phyloP scores from a whole-genome alignment of 805 yeast genomes.

The Kodamaea laetipori region DNA sequence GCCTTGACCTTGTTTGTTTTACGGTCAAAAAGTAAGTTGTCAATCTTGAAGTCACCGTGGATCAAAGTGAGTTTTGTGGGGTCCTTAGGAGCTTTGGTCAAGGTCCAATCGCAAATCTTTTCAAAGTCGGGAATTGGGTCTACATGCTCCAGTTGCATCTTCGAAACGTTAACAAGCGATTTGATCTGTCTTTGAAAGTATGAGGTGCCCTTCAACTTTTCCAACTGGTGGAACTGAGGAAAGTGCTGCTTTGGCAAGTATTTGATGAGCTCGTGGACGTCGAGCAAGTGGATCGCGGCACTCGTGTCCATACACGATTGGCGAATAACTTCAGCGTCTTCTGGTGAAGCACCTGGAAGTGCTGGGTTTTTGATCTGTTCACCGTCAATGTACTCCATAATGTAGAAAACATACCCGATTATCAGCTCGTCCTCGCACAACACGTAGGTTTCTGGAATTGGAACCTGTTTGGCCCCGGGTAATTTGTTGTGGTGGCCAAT shows the following conservation, averaged over 20 bases:
- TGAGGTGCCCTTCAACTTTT: slow-evolving; percentile 21
- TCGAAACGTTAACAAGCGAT: slow-evolving; percentile 47
- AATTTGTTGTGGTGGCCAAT: slow-evolving; percentile 22
- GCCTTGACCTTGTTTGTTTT: slow-evolving; percentile 52
- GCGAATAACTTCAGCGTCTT: slow-evolving; percentile 42
- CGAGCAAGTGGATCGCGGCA: slow-evolving; percentile 51
- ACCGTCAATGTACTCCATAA: slow-evolving; percentile 63
- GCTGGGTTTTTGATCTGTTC: slow-evolving; percentile 56
- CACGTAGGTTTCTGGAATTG: slow-evolving; percentile 54
- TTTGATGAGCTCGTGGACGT: slow-evolving; percentile 42
- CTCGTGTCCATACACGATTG: slow-evolving; percentile 49
- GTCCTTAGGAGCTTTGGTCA: slow-evolving; percentile 48
- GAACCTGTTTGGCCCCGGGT: slow-evolving; percentile 33
- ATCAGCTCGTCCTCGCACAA: slow-evolving; percentile 59
- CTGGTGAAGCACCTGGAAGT: slow-evolving; percentile 36
- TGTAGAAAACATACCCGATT: slow-evolving; percentile 57
- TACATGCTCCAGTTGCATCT: slow-evolving; percentile 39
- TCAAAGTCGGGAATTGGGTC: slow-evolving; percentile 52
- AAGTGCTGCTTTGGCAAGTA: slow-evolving; percentile 50
- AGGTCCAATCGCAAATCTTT: slow-evolving; percentile 43
- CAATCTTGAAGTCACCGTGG: slow-evolving; percentile 67
- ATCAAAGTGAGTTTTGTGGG: slow-evolving; percentile 48
- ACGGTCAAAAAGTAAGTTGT: slow-evolving; percentile 63
- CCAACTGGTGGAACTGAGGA: slow-evolving; percentile 40
- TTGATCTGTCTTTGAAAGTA: slow-evolving; percentile 58